Percentiles rank a stretch among this genome's conserved stretches.
Evolutionary conservation across 352 stramenopile genomes (phyloP).

Genomic region (Phytopythium mirpurense): DNA sequence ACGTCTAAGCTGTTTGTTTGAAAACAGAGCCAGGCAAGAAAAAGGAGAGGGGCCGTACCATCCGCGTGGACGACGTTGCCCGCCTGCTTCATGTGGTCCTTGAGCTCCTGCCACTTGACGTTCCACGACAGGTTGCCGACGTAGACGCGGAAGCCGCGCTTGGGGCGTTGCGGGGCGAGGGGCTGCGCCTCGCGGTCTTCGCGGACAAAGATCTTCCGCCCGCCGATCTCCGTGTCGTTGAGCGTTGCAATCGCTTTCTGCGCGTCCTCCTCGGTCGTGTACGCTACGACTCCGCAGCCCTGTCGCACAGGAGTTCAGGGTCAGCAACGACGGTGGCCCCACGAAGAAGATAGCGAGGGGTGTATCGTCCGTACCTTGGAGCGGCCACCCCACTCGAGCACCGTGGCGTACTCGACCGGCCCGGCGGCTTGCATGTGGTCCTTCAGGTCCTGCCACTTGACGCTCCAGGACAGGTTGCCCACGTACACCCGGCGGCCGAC

Average conservation of each 20-base stretch:
- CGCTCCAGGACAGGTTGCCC: slow-evolving; percentile 80
- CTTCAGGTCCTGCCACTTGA: slow-evolving; percentile 80
- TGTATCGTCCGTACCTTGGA: slow-evolving; percentile 76
- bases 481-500: slow-evolving; percentile 67
- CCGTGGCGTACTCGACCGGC: slow-evolving; percentile 54
- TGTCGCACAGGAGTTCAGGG: slow-evolving; percentile 12
- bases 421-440: slow-evolving; percentile 75
- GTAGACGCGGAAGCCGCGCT: slow-evolving; percentile 68
- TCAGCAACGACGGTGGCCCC: not conserved
- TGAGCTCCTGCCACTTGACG: slow-evolving; percentile 94
- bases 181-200: slow-evolving; percentile 86
- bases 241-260: slow-evolving; percentile 80
- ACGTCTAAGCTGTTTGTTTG: not conserved
- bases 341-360: not conserved
- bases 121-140: slow-evolving; percentile 91
- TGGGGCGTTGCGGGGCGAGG: slow-evolving; percentile 14
- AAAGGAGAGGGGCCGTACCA: too few relatives aligned
- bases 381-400: slow-evolving; percentile 61
- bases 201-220: slow-evolving; percentile 92
- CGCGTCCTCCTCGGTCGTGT: slow-evolving; percentile 72
- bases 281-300: slow-evolving; percentile 95
- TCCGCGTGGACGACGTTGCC: slow-evolving; percentile 81
- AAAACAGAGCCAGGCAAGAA: not conserved
- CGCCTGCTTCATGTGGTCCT: slow-evolving; percentile 92
- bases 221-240: slow-evolving; percentile 90